Conservation (phyloP, 345 rosid species). For the Lenwebbia sp. region DNA sequence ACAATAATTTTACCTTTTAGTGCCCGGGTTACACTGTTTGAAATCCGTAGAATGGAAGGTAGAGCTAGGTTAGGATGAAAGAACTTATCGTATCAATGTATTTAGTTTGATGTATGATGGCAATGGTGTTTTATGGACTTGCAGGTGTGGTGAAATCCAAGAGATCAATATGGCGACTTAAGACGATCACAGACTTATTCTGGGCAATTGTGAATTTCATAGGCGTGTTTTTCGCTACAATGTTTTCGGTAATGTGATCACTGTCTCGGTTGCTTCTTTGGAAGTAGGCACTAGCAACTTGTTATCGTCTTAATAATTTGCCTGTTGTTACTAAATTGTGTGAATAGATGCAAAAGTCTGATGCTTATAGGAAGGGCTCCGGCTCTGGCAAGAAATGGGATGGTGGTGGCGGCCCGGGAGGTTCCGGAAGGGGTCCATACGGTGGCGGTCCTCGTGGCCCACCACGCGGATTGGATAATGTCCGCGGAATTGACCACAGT, state of each 20-base stretch:
- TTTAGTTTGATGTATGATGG: neutral
- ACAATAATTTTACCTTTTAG: neutral
- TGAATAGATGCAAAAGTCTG: slow-evolving; percentile 76
- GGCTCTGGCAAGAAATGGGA: slow-evolving; percentile 81
- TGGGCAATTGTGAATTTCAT: slow-evolving; percentile 61
- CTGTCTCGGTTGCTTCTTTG: neutral
- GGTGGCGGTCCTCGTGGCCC: slow-evolving; percentile 69
- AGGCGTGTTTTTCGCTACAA: slow-evolving; percentile 46
- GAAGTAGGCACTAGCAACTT: neutral
- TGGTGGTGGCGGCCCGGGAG: slow-evolving; percentile 57
- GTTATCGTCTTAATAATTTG: neutral
- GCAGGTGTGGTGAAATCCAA: slow-evolving; percentile 25
- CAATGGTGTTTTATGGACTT: neutral
- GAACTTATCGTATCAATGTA: neutral
- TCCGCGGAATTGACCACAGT: slow-evolving; percentile 65
- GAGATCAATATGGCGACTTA: slow-evolving; percentile 55
- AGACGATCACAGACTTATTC: slow-evolving; percentile 53
- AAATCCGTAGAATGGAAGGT: neutral
- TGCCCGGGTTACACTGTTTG: neutral
- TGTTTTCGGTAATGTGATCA: slow-evolving; percentile 50
- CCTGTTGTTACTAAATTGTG: neutral
- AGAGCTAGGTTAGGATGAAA: neutral
- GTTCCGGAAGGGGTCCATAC: slow-evolving; percentile 62
- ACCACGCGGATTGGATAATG: slow-evolving; percentile 74
- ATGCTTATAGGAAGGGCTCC: slow-evolving; percentile 53